Evolutionary conservation across 768 basidiomycete species (phyloP), one percentile per base, ranked within the genome.

Genomic region (Dentipellis fragilis): DNA sequence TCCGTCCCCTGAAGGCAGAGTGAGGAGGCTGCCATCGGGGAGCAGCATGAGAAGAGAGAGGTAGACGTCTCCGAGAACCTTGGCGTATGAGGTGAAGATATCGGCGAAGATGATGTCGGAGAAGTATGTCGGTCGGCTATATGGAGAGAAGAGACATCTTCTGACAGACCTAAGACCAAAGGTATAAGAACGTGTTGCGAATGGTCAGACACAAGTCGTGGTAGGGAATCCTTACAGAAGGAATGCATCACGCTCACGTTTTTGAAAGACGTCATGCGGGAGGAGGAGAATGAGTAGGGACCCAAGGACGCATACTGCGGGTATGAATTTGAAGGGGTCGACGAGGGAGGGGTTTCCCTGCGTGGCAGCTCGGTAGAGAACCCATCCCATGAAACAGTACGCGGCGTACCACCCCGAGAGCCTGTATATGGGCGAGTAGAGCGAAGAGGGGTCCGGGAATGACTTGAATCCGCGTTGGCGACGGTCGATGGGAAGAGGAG

Each of bases 41-140:
- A 89, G 77, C n/a, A 97, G 75, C 84, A 94, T 93, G 66, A 79
- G 84, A 16, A 85, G 62, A 4, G 90, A 92, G 46, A 97, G 73
- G 91, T 91, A 97, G 42, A 93, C 72, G 65, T 98, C 96, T 11
- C 95, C 95, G 17, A 97, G 73, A 40, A 99, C 93, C 73, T 96
- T 97, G 37, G 96, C 94, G 65, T 90, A 95, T 2, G 94, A 97
- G 1, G 96, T 99, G 64, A 94, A 80, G 58, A 98, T 82, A 75
- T 98, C 96, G 57, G 95, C 94, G 57, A 95, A 83, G 46, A 98
- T 80, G 21, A 99, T 83, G 67, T 99, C 96, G 29, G 84, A 83
- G 70, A 99, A 99, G 67, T 85, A 83, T 40, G 93, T 76, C 4
- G 85, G 80, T 42, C 75, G 73, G 52, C 75, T 73, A 40, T 74